These are phyloP conservation scores for Pleurotus salmoneostramineus DNA, from an alignment of 768 basidiomycete species.

Conservation along the genomic window DNA sequence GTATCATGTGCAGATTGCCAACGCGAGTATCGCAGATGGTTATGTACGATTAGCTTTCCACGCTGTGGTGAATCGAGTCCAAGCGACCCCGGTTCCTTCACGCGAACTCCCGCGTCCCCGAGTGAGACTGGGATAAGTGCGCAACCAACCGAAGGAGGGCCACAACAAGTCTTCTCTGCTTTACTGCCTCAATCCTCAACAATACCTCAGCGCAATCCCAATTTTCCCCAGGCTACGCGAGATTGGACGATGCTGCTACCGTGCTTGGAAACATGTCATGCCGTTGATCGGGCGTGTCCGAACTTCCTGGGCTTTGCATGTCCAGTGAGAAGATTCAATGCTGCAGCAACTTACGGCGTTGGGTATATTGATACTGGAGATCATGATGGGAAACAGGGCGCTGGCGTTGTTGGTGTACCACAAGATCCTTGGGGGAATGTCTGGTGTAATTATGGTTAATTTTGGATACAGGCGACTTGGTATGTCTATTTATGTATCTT, in stretches of 20 bases:
- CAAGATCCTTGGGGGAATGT: conserved; percentile 74
- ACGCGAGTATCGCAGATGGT: conserved; percentile 69
- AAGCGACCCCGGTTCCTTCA: conserved; percentile 26
- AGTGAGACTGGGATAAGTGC: conserved; percentile 27
- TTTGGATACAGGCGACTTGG: background rate
- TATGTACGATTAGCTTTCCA: conserved; percentile 70
- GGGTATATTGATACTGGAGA: conserved; percentile 63
- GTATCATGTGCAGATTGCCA: conserved; percentile 77
- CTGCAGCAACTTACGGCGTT: conserved; percentile 67
- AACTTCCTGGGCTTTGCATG: conserved; percentile 68
- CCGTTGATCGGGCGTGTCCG: conserved; percentile 75
- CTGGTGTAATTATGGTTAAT: conserved; percentile 56
- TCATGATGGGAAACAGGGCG: conserved; percentile 35
- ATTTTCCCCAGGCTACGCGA: conserved; percentile 38
- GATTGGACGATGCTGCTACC: conserved; percentile 66
- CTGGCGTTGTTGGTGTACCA: conserved; percentile 48
- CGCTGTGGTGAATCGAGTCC: conserved; percentile 62
- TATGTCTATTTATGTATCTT: background rate
- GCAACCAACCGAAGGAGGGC: conserved; percentile 16
- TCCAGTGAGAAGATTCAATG: conserved; percentile 58
- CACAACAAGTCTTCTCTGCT: conserved; percentile 41
- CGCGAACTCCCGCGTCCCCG: conserved; percentile 25
- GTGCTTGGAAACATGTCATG: conserved; percentile 75
- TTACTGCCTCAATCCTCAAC: conserved; percentile 40
- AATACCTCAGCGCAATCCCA: conserved; percentile 37